Conservation (phyloP, 352 stramenopile species). For the Pythium rhizo-oryzae region DNA sequence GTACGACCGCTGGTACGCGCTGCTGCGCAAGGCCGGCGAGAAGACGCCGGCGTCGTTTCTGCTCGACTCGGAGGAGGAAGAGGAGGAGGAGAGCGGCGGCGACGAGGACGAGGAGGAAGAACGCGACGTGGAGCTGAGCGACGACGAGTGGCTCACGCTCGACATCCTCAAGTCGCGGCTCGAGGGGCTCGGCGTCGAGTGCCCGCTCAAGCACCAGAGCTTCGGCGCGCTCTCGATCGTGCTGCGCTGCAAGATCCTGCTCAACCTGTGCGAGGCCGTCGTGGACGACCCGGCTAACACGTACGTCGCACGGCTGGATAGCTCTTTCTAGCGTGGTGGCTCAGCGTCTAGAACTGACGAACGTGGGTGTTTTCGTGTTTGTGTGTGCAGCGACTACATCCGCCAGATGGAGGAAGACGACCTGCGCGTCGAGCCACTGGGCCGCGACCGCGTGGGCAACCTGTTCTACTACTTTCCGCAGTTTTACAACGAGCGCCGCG, state of each 20-base stretch:
- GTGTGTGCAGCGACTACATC: conserved; percentile 64
- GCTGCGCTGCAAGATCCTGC: conserved; percentile 77
- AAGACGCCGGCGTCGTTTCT: conserved; percentile 65
- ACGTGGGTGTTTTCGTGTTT: background rate
- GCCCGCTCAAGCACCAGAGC: conserved; percentile 62
- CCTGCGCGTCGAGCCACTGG: conserved; percentile 72
- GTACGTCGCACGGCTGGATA: conserved; percentile 33
- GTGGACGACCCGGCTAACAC: conserved; percentile 79
- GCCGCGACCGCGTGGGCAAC: conserved; percentile 73
- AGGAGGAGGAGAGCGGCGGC: background rate
- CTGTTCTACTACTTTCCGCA: conserved; percentile 86
- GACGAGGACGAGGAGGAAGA: conserved; percentile 27
- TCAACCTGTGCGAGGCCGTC: conserved; percentile 83
- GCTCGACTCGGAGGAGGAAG: conserved; percentile 59
- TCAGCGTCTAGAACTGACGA: background rate
- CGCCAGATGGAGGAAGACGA: conserved; percentile 89
- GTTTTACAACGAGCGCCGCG: conserved; percentile 82
- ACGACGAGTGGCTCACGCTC: conserved; percentile 64
- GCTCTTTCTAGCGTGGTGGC: background rate
- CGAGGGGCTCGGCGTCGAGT: conserved; percentile 35
- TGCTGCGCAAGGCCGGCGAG: conserved; percentile 75
- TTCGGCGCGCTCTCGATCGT: conserved; percentile 73
- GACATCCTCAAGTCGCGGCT: conserved; percentile 40
- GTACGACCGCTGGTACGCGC: conserved; percentile 83
- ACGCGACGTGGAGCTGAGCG: conserved; percentile 75